phyloP scores from a whole-genome alignment of 2,329 filamentous ascomycete genomes.

The Xylaria digitata region DNA sequence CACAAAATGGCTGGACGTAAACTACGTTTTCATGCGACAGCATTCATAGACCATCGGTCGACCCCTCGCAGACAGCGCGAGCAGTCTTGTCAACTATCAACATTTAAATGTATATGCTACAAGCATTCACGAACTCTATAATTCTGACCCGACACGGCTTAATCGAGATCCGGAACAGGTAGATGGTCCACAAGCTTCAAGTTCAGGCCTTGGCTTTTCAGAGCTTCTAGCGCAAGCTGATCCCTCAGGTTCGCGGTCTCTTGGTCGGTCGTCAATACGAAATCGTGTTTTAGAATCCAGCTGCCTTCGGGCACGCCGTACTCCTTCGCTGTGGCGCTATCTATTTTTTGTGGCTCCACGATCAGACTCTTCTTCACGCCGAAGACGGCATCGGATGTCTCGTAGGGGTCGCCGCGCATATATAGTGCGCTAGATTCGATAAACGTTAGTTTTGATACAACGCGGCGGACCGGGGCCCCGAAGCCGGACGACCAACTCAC shows the following conservation, averaged over 20 bases:
- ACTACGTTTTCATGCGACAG: background rate
- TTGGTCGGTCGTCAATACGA: constrained; percentile 78
- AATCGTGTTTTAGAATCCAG: constrained; percentile 76
- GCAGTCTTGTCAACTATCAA: background rate
- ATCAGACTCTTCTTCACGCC: constrained; percentile 85
- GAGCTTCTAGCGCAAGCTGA: constrained; percentile 71
- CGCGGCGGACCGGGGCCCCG: background rate
- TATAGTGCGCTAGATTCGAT: constrained; percentile 73
- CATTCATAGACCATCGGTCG: background rate
- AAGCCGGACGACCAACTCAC: constrained; percentile 61
- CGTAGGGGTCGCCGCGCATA: constrained; percentile 80
- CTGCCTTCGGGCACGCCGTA: constrained; percentile 73
- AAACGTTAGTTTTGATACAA: constrained; percentile 6
- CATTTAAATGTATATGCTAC: constrained; percentile 16
- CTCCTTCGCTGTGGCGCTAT: constrained; percentile 64
- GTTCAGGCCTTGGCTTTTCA: constrained; percentile 73
- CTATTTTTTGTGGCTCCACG: constrained; percentile 68
- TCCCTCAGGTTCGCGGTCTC: constrained; percentile 76
- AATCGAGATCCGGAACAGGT: constrained; percentile 76
- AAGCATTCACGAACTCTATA: background rate
- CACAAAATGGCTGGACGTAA: background rate
- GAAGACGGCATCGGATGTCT: constrained; percentile 86
- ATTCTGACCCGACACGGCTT: constrained; percentile 18
- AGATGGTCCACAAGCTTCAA: constrained; percentile 81
- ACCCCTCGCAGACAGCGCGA: background rate